A percentile compares a stretch with the other conserved stretches of the same genome.
These are phyloP conservation scores for Gossypium longicalyx DNA, from an alignment of 345 rosid species.

Conservation along the genomic window DNA sequence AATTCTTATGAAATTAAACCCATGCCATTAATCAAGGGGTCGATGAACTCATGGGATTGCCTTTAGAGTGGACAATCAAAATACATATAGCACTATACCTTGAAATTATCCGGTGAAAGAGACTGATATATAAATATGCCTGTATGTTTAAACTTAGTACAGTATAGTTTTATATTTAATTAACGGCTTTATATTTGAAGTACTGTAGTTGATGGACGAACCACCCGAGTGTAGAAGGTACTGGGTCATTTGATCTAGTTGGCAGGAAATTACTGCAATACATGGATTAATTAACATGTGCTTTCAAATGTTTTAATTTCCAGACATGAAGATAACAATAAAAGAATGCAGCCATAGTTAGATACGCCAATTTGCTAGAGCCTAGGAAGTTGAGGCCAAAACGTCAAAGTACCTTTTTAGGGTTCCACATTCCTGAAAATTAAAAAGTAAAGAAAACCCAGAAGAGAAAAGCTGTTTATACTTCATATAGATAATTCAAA, in stretches of 20 bases:
- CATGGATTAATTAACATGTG: conserved; percentile 5
- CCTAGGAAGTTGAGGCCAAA: conserved; percentile 35
- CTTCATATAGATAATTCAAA: neutral
- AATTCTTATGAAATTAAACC: neutral
- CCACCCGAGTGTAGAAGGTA: neutral
- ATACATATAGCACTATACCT: neutral
- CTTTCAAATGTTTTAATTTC: conserved; percentile 7
- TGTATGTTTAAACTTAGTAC: too few relatives aligned
- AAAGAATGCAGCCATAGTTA: conserved; percentile 30
- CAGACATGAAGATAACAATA: conserved; percentile 41
- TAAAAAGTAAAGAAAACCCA: conserved; percentile 1
- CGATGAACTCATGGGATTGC: neutral
- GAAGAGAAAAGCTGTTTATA: neutral
- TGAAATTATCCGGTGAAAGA: neutral
- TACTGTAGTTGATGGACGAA: neutral
- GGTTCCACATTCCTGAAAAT: conserved; percentile 6
- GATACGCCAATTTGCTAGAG: conserved; percentile 35
- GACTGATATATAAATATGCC: neutral
- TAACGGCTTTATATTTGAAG: neutral
- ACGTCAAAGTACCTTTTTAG: conserved; percentile 27
- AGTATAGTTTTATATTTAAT: too few relatives aligned
- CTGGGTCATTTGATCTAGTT: neutral
- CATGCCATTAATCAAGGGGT: conserved; percentile 12
- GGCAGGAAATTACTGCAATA: neutral
- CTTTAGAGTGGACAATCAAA: neutral